Conservation (phyloP, 1,284 basidiomycete genomes). For the Moesziomyces parantarcticus region DNA sequence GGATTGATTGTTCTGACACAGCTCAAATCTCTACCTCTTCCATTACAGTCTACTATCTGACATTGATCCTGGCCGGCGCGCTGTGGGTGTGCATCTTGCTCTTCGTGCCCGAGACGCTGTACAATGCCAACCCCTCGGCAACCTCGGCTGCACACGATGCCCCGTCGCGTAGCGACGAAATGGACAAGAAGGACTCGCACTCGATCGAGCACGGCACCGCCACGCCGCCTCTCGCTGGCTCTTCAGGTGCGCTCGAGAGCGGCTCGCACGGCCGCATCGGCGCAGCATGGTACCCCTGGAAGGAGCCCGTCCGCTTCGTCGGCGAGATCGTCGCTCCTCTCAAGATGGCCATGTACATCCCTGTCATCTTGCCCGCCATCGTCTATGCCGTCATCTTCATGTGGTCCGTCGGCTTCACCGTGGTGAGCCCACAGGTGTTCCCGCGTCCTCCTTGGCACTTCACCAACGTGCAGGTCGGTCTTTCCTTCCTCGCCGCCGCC, state of each 20-base stretch:
- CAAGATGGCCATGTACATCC: conserved; percentile 42
- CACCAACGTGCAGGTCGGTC: conserved; percentile 59
- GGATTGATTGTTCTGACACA: neutral
- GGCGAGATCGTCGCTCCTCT: conserved; percentile 58
- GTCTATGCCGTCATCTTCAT: conserved; percentile 67
- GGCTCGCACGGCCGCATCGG: conserved; percentile 54
- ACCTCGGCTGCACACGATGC: neutral
- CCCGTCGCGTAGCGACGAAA: conserved; percentile 7
- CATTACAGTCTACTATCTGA: conserved; percentile 63
- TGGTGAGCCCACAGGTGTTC: conserved; percentile 65
- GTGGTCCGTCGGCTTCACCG: conserved; percentile 67
- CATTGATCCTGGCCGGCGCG: conserved; percentile 60
- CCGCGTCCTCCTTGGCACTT: conserved; percentile 66
- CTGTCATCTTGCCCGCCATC: conserved; percentile 57
- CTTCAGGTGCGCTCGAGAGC: conserved; percentile 9
- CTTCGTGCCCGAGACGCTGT: conserved; percentile 68
- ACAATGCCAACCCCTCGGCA: conserved; percentile 39
- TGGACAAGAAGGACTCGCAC: conserved; percentile 29
- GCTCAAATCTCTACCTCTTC: neutral
- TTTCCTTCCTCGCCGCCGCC: conserved; percentile 65
- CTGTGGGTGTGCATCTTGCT: conserved; percentile 60
- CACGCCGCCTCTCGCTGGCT: conserved; percentile 18
- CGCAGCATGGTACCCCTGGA: conserved; percentile 66
- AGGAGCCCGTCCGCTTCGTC: conserved; percentile 61
- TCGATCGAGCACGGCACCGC: conserved; percentile 28